Evolutionary conservation across 2,329 filamentous ascomycete species (phyloP), one percentile per base, ranked within the genome.

Genomic region (Fusarium odoratissimum): DNA sequence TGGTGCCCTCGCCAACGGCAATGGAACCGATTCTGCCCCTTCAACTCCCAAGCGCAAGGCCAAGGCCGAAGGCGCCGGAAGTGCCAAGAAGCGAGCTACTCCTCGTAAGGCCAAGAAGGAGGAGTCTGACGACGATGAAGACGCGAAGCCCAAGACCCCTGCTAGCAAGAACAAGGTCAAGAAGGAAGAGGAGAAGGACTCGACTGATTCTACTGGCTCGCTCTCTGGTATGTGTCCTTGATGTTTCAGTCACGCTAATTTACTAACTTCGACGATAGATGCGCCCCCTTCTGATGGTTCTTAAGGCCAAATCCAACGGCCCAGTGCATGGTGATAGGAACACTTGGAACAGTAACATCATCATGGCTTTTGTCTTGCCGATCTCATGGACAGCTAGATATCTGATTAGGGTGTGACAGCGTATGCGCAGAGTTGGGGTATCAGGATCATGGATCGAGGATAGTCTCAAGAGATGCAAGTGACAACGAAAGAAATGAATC

Each of bases 11-110:
- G 51, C n/a, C 35, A 56, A 60, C 16, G 51, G 51, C 2, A 67
- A 56, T 11, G 68, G 35, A 21, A 54, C 40, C 8, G 45, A 25
- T n/a, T 51, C 54, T 37, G 33, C 38, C 44, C 68, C 76, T 23
- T 21, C 51, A 54, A 76, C 77, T 14, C 78, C 80, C 0, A 81
- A 82, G 74, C 77, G 79, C 66, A 81, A 80, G 73, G 62, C 74
- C 21, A 64, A 76, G n/a, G 67, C 52, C 3, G 67, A 76, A 45
- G 65, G 67, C 8, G 55, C 74, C 13, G 57, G 69, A 8, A 72
- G 76, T 37, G 68, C 75, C 45, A 76, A 71, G 60, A 82, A 82
- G 72, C 77, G 76, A 72, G 49, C 66, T 14, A 45, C 69, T 37
- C 79, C 73, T 28, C 55, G 56, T 28, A 75, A 75, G 56, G 72